A percentile compares a stretch with the other conserved stretches of the same genome.
phyloP scores from a whole-genome alignment of 1,284 basidiomycete species.

The Neolentinus lepideus region DNA sequence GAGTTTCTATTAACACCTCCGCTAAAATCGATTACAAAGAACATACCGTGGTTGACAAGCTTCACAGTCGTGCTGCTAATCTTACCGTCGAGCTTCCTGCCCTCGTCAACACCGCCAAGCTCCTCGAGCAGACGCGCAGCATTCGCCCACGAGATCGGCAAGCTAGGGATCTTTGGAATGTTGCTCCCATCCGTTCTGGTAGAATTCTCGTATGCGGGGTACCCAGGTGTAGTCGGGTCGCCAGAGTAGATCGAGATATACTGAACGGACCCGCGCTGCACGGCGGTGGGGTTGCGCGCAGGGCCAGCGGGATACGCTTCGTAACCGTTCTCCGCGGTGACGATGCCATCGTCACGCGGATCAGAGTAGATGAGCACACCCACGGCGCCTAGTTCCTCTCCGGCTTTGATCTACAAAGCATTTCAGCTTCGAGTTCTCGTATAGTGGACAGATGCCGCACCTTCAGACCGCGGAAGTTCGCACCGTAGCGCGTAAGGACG shows the following conservation, averaged over 20 bases:
- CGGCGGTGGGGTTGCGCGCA: slow-evolving; percentile 76
- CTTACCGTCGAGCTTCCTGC: neutral
- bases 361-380: slow-evolving; percentile 83
- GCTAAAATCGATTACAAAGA: neutral
- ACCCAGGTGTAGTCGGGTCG: slow-evolving; percentile 83
- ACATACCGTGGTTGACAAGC: slow-evolving; percentile 56
- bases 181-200: slow-evolving; percentile 64
- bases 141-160: slow-evolving; percentile 71
- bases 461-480: slow-evolving; percentile 79
- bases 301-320: slow-evolving; percentile 76
- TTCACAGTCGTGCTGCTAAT: slow-evolving; percentile 27
- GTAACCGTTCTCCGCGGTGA: slow-evolving; percentile 76
- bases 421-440: neutral
- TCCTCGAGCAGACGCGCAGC: slow-evolving; percentile 56
- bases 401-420: slow-evolving; percentile 44
- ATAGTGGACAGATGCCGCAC: slow-evolving; percentile 16
- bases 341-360: slow-evolving; percentile 81
- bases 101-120: slow-evolving; percentile 35
- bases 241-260: slow-evolving; percentile 78
- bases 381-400: slow-evolving; percentile 76
- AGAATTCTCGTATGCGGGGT: slow-evolving; percentile 82
- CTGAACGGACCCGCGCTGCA: slow-evolving; percentile 89
- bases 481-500: slow-evolving; percentile 81
- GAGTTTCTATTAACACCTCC: neutral
- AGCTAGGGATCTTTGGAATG: slow-evolving; percentile 77